Evolutionary conservation across 78 protist genomes (phyloP).

Genomic region (Dictyostelium firmibasis): DNA sequence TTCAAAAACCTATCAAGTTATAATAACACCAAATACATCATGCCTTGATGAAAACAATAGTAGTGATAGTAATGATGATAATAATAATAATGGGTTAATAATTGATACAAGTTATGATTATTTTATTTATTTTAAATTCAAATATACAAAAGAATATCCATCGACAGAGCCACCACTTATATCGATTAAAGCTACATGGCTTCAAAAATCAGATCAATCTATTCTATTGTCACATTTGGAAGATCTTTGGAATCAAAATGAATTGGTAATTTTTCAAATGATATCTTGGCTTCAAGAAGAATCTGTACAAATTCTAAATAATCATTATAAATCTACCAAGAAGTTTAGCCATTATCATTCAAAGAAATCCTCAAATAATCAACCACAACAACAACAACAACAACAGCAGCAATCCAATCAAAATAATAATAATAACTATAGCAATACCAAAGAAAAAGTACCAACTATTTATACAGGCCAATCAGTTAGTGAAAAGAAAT

Average conservation of each 20-base stretch:
- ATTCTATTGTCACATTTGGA: neutral
- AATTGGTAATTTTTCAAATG: conserved; percentile 20
- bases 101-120: conserved; percentile 27
- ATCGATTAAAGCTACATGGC: conserved; percentile 4
- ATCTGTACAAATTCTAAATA: neutral
- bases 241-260: conserved; percentile 8
- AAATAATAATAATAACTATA: neutral
- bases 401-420: conserved; percentile 19
- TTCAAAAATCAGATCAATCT: neutral
- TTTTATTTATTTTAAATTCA: conserved; percentile 18
- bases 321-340: neutral
- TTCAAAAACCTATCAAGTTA: neutral
- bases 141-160: conserved; percentile 14
- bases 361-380: neutral
- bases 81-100: neutral
- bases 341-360: neutral
- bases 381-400: neutral
- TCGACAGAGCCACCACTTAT: conserved; percentile 23
- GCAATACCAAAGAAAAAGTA: neutral
- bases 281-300: conserved; percentile 37
- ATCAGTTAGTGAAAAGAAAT: conserved; percentile 51
- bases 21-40: neutral
- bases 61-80: neutral
- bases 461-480: conserved; percentile 69
- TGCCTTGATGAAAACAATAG: neutral